phyloP scores from a whole-genome alignment of 345 rosid genomes.

The Boechera retrofracta region DNA sequence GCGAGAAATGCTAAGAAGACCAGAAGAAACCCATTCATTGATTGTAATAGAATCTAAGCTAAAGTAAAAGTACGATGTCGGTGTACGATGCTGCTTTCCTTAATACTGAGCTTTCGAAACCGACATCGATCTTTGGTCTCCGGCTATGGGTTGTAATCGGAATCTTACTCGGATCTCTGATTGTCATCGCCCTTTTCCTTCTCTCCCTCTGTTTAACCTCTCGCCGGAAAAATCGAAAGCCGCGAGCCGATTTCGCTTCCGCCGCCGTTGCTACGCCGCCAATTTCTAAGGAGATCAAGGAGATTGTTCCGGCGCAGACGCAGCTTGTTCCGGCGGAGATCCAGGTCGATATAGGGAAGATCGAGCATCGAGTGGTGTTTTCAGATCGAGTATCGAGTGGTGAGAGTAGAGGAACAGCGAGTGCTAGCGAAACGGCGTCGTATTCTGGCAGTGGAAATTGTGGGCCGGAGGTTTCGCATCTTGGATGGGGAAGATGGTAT shows the following conservation, averaged over 20 bases:
- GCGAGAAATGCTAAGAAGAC: conserved; percentile 33
- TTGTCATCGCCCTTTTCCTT: conserved; percentile 81
- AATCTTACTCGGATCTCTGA: conserved; percentile 71
- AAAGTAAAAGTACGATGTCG: conserved; percentile 25
- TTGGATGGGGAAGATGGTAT: conserved; percentile 67
- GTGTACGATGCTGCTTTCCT: conserved; percentile 43
- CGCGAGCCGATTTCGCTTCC: conserved; percentile 37
- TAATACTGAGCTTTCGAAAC: conserved; percentile 55
- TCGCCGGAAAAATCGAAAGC: conserved; percentile 55
- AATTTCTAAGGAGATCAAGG: conserved; percentile 84
- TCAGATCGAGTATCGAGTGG: conserved; percentile 77
- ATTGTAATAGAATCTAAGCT: neutral
- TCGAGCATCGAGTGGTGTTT: conserved; percentile 89
- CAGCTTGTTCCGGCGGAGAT: conserved; percentile 72
- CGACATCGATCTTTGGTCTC: conserved; percentile 84
- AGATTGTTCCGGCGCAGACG: conserved; percentile 71
- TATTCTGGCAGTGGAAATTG: conserved; percentile 46
- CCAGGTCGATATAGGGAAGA: conserved; percentile 88
- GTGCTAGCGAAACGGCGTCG: conserved; percentile 70
- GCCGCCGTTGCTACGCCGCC: conserved; percentile 45
- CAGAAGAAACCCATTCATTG: neutral
- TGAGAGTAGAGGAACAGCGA: conserved; percentile 71
- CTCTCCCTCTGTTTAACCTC: conserved; percentile 81
- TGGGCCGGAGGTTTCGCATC: conserved; percentile 64
- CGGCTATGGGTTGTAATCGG: conserved; percentile 79